Conservation (phyloP, 192 early-diverging fungal species). For the Coemansia reversa region DNA sequence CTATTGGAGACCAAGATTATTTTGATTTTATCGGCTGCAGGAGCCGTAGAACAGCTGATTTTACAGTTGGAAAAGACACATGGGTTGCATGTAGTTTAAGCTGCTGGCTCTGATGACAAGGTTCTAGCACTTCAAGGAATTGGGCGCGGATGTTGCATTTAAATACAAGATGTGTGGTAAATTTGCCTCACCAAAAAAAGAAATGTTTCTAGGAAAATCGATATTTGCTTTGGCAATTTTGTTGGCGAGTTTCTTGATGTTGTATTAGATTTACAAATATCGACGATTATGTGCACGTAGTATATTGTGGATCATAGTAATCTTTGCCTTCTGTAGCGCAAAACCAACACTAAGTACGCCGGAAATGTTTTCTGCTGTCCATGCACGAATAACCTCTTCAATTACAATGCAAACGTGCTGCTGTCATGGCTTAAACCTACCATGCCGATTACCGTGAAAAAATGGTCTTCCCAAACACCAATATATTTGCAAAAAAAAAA, state of each 20-base stretch:
- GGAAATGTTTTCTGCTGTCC: too few relatives aligned
- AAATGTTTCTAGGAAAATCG: conserved; percentile 71
- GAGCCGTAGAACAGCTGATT: conserved; percentile 69
- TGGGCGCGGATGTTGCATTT: conserved; percentile 79
- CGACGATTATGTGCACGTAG: conserved; percentile 64
- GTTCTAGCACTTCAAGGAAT: conserved; percentile 61
- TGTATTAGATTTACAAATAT: conserved; percentile 54
- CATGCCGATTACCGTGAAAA: too few relatives aligned
- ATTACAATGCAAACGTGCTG: too few relatives aligned
- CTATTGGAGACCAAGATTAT: conserved; percentile 73
- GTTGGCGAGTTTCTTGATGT: conserved; percentile 75
- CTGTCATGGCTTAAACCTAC: too few relatives aligned
- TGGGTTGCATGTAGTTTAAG: conserved; percentile 76
- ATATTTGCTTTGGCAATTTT: conserved; percentile 82
- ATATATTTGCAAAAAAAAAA: neutral
- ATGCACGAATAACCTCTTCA: too few relatives aligned
- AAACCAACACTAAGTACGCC: too few relatives aligned
- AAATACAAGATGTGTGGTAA: conserved; percentile 83
- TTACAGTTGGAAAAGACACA: conserved; percentile 73
- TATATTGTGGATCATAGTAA: conserved; percentile 61
- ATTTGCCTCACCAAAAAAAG: conserved; percentile 48
- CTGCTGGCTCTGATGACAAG: conserved; percentile 82
- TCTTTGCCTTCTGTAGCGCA: too few relatives aligned
- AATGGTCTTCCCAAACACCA: too few relatives aligned
- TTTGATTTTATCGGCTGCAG: conserved; percentile 74